Base-by-base conservation (phyloP, 2,329 filamentous ascomycete genomes). In the Fusarium temperatum region DNA sequence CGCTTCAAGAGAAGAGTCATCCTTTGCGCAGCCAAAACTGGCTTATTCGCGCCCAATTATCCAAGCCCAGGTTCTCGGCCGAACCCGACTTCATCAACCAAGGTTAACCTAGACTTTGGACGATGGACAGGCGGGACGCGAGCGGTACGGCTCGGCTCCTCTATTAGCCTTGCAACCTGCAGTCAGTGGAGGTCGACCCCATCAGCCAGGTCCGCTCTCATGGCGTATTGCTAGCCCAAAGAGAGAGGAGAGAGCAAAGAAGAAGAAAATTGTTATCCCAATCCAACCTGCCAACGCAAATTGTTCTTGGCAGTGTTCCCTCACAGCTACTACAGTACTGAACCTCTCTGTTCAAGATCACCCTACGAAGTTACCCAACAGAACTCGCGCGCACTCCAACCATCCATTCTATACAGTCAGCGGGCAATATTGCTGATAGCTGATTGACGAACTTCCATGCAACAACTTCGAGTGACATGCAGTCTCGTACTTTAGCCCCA, bases 141-240 rank as follows among this genome's bases (percentile, higher is more conserved):
- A 74, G 72, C 68, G 72, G 71, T 74, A 72, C 75, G 72, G 75
- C 75, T 78, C 71, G 74, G 67, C 64, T 73, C 75, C 66, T 70
- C 55, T 74, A 26, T 66, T 75, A 75, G 69, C 69, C 69, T 64
- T 73, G 65, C 66, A 73, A 62, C 72, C 64, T 75, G 45, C 72
- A 63, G 58, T 54, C 64, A 67, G 65, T 61, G 45, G 47, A 61
- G 44, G 56, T 48, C 39, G 42, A 53, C 63, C 50, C 69, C 74
- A 63, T 65, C 59, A 63, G 62, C 50, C 62, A 66, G 63, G 63
- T 70, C 69, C 62, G 67, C 70, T 74, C 53, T 26, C 32, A 36
- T 65, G 48, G 60, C 55, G 67, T 58, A 72, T 51, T 51, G 38
- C 68, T 68, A 70, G 44, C 48, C 41, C 47, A 26, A 51, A 28